A percentile compares a stretch with the other conserved stretches of the same genome.
phyloP scores from a whole-genome alignment of 345 rosid genomes.

The Toxicodendron radicans region DNA sequence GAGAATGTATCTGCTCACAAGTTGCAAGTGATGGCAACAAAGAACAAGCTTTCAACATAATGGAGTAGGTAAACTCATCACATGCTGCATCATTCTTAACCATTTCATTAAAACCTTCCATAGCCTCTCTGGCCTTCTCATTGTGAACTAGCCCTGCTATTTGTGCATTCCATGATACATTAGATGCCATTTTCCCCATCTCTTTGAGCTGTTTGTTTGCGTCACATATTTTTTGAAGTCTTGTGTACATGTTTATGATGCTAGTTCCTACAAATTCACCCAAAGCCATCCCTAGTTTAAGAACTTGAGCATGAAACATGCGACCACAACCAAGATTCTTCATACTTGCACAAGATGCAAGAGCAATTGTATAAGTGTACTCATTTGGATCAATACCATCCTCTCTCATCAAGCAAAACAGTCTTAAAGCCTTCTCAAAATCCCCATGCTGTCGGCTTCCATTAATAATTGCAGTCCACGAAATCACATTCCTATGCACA shows the following conservation, averaged over 20 bases:
- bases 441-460: slow-evolving; percentile 28
- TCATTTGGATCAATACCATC: slow-evolving; percentile 28
- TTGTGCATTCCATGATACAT: slow-evolving; percentile 23
- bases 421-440: slow-evolving; percentile 24
- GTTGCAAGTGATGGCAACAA: slow-evolving; percentile 27
- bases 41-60: slow-evolving; percentile 30
- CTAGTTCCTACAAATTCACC: slow-evolving; percentile 27
- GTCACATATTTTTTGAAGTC: slow-evolving; percentile 19
- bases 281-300: slow-evolving; percentile 27
- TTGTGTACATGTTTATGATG: slow-evolving; percentile 30
- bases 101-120: slow-evolving; percentile 23
- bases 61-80: slow-evolving; percentile 33
- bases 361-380: slow-evolving; percentile 24
- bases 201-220: slow-evolving; percentile 21
- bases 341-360: slow-evolving; percentile 26
- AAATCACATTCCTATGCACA: slow-evolving; percentile 28
- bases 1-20: slow-evolving; percentile 30
- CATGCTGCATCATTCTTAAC: slow-evolving; percentile 20
- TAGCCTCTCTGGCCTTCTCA: slow-evolving; percentile 20
- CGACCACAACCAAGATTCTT: slow-evolving; percentile 11
- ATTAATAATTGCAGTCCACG: slow-evolving; percentile 40
- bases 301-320: slow-evolving; percentile 25
- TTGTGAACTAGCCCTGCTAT: slow-evolving; percentile 26
- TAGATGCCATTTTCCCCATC: slow-evolving; percentile 22
- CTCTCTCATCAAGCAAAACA: slow-evolving; percentile 26